Conservation (phyloP, 2,329 filamentous ascomycete species). For the Colletotrichum scovillei region DNA sequence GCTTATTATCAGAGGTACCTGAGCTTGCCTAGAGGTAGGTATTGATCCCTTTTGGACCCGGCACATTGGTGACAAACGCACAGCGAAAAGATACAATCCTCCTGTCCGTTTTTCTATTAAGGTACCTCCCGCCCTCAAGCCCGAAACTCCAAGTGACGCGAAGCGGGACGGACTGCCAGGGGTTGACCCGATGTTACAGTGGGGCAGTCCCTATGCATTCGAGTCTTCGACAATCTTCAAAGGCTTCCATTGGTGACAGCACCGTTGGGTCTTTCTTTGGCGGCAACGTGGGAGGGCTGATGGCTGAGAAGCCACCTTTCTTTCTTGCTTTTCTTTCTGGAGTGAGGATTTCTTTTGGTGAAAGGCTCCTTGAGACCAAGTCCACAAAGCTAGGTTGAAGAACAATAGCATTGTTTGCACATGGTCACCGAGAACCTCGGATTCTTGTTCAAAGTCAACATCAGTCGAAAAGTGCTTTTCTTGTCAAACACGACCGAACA, state of each 20-base stretch:
- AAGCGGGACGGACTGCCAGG: constrained; percentile 31
- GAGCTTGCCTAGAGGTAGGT: too few species aligned
- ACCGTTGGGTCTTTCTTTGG: neutral
- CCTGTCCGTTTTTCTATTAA: constrained; percentile 17
- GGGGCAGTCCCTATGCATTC: constrained; percentile 5
- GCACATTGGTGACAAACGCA: too few species aligned
- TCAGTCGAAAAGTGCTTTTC: neutral
- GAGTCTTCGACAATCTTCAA: neutral
- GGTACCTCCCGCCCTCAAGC: constrained; percentile 25
- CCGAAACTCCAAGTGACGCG: constrained; percentile 35
- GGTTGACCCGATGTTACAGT: constrained; percentile 24
- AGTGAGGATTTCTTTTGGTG: neutral
- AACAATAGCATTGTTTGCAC: neutral
- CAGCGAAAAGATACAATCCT: neutral
- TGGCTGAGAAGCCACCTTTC: too few species aligned
- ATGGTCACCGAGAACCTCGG: neutral
- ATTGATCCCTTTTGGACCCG: too few species aligned
- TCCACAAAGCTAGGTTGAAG: neutral
- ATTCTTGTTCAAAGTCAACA: neutral
- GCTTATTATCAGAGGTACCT: neutral
- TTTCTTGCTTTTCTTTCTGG: neutral
- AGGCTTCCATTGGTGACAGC: constrained; percentile 15
- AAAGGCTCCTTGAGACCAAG: neutral
- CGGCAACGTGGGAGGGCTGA: too few species aligned
- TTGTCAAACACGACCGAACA: neutral